Evolutionary conservation across 805 yeast species (phyloP), one percentile per base, ranked within the genome.

Genomic region (Danielia reshetovae): DNA sequence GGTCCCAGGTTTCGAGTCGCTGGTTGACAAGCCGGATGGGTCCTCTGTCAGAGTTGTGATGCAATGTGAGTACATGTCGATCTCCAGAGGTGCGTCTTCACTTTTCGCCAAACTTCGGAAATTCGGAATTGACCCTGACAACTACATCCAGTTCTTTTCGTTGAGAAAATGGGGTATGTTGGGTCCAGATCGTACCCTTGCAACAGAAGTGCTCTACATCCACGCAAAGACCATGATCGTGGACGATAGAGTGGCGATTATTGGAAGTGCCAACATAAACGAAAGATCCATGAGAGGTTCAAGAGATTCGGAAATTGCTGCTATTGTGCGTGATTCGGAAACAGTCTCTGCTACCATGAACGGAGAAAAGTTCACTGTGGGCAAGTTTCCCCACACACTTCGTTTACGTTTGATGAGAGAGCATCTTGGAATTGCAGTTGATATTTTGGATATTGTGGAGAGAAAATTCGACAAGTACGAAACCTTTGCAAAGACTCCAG

Each of bases 1-100:
- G 46, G 87, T 93, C 93, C 99, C 99, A 1, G 99, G 98, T 0
- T 93, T 94, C 57, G 93, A 84, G 52, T 80, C 95, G 18, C 85
- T 87, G 45, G 95, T 94, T 14, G 97, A 90, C 54, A 77, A 84
- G 43, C 84, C 93, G 11, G 96, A 88, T 46, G 98, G 96, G 2
- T 84, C 96, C 0, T 77, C 95, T n/a, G 88, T 93, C 4, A 77
- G 99, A 52, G 81, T 93, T 17, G 94, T 93, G 46, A 89, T 90
- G 93, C 90, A 88, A 60, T 88, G 97, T 54, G 97, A 93, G 61
- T 93, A 78, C 58, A 80, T 86, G 79, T 82, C 96, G 2, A 93
- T 93, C 13, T 85, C 95, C 0, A 76, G 95, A 52, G 98, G 98
- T 2, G 74, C 81, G 8, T 73, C 88, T 10, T 86, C 96, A 0